Conservation (phyloP, 352 stramenopile species). For the Globisporangium radiosum region DNA sequence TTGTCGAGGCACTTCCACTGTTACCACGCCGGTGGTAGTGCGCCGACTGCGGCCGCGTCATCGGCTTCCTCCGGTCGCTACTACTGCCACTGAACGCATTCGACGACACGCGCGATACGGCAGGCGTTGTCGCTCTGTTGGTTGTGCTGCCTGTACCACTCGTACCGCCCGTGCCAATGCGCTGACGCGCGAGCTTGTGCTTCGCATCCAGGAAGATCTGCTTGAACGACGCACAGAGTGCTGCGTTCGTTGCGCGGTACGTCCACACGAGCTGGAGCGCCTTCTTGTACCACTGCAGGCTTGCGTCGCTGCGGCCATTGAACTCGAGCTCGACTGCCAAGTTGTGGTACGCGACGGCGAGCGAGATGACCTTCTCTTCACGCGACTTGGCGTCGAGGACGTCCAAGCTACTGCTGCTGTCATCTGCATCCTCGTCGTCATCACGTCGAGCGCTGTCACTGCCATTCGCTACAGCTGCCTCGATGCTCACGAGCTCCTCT, state of each 20-base stretch:
- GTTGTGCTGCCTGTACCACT: neutral
- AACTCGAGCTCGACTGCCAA: conserved; percentile 76
- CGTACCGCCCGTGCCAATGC: conserved; percentile 8
- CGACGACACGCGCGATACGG: neutral
- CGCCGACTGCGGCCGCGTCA: conserved; percentile 31
- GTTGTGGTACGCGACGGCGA: conserved; percentile 79
- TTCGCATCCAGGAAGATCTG: conserved; percentile 69
- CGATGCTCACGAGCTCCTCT: conserved; percentile 64
- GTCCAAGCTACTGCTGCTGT: conserved; percentile 12
- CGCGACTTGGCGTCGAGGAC: conserved; percentile 47
- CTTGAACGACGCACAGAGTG: conserved; percentile 63
- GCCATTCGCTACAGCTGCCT: conserved; percentile 5
- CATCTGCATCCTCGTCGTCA: neutral
- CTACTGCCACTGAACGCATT: conserved; percentile 1
- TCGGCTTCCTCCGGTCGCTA: conserved; percentile 3
- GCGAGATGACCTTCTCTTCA: conserved; percentile 72
- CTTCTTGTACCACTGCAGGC: conserved; percentile 83
- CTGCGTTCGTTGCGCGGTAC: conserved; percentile 53
- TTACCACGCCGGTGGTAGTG: conserved; percentile 15
- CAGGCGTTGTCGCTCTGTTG: neutral
- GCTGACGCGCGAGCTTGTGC: conserved; percentile 35
- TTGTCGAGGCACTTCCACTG: neutral
- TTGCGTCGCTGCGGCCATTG: conserved; percentile 56
- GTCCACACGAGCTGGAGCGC: conserved; percentile 59
- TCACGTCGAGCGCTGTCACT: conserved; percentile 13